Evolutionary conservation across 768 basidiomycete species (phyloP), one percentile per base, ranked within the genome.

Genomic region (Gyrodon lividus): DNA sequence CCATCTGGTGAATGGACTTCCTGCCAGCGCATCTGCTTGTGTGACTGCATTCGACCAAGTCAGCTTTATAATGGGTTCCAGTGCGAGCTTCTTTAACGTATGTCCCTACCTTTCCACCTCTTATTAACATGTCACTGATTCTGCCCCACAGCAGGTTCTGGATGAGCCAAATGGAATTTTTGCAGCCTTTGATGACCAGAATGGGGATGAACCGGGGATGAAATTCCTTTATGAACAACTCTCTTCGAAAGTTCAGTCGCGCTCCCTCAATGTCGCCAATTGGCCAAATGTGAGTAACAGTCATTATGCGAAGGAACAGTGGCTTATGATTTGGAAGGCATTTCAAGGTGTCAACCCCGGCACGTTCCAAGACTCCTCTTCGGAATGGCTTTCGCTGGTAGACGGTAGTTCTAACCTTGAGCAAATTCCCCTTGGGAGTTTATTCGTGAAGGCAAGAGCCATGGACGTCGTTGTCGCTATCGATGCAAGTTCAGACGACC

Each of bases 401-500:
- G 89, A 89, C 61, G 89, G 89, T 0, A 74, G 82, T 17, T 82
- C 84, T 19, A 88, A 89, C 59, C 65, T 68, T 9, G 86, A 89
- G 59, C 85, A 87, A 60, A 63, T 89, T 6, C 92, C 92, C 0
- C 72, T 87, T 22, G 82, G 80, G 17, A 85, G 86, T 1, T 69
- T 91, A 23, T 77, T 93, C 48, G 82, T 90, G 23, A 84, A 81
- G 43, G 77, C 79, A 1, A 78, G 92, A 43, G 74, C 64, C 0
- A 59, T 93, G 37, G 92, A 95, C 60, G 80, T 87, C 4, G 80
- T 94, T 57, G 73, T 95, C 14, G 87, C 86, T 0, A 70, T 90
- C 17, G 92, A 94, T 60, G 79, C 78, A 20, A 79, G 81, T 56
- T 71, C 80, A 1, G 84, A 88, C 56, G 76, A 78, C 49, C n/a